These are phyloP conservation scores for Leptographium procerum DNA, from an alignment of 2,329 filamentous ascomycete species.

Conservation along the genomic window DNA sequence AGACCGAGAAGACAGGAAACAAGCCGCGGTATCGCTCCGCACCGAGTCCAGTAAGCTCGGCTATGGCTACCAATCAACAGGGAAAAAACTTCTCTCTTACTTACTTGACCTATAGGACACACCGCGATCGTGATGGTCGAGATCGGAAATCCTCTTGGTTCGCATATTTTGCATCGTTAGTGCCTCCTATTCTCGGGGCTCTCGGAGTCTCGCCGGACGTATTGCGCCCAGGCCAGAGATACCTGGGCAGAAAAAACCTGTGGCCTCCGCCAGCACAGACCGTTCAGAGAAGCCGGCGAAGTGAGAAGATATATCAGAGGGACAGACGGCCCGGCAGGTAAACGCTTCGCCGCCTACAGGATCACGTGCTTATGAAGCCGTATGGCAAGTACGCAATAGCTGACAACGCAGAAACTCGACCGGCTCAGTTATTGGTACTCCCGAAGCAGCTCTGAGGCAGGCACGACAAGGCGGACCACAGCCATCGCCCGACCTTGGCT, in stretches of 20 bases:
- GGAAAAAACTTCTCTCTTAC: neutral
- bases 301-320: neutral
- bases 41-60: neutral
- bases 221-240: neutral
- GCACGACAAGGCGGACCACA: neutral
- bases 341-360: neutral
- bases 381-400: neutral
- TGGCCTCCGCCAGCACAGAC: neutral
- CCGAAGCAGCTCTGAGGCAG: neutral
- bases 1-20: conserved; percentile 1
- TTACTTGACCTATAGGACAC: neutral
- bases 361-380: neutral
- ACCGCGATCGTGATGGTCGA: neutral
- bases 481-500: neutral
- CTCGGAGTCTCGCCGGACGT: neutral
- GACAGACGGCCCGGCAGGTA: neutral
- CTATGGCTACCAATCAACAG: neutral
- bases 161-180: neutral
- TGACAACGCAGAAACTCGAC: neutral
- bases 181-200: neutral
- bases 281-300: neutral
- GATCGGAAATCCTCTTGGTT: neutral
- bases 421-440: neutral
- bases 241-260: neutral
- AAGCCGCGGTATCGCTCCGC: conserved; percentile 2